These are phyloP conservation scores for Poa annua DNA, from an alignment of 176 grass and related monocot genomes.

Conservation along the genomic window DNA sequence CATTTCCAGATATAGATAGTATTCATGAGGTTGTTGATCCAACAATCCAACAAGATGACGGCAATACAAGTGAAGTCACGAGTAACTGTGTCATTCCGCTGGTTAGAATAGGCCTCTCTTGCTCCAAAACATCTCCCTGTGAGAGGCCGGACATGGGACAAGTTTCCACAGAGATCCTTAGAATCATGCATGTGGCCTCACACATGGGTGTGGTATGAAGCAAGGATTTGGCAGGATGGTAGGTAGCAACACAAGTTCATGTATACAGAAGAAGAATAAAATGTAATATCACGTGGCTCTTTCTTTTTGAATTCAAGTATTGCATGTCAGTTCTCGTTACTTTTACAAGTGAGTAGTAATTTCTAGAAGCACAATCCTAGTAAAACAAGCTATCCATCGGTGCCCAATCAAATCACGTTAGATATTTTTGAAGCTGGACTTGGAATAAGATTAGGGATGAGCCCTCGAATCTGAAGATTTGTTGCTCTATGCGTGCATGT, in stretches of 20 bases:
- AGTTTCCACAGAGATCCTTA: slow-evolving; percentile 34
- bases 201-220: background rate
- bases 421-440: background rate
- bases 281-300: background rate
- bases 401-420: background rate
- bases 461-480: background rate
- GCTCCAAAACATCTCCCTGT: slow-evolving; percentile 34
- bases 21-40: background rate
- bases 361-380: background rate
- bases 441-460: background rate
- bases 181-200: slow-evolving; percentile 44
- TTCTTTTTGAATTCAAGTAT: background rate
- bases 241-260: background rate
- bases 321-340: too few species aligned
- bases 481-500: too few species aligned
- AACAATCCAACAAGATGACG: background rate
- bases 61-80: background rate
- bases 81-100: slow-evolving; percentile 44
- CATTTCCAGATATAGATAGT: slow-evolving; percentile 4
- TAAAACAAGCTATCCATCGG: background rate
- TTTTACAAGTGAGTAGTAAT: background rate
- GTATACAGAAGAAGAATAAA: background rate
- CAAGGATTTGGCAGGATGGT: background rate
- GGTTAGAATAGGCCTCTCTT: slow-evolving; percentile 38
- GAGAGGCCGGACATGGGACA: slow-evolving; percentile 37